These are phyloP conservation scores for Lentinula lateritia DNA, from an alignment of 768 basidiomycete genomes.

Conservation along the genomic window DNA sequence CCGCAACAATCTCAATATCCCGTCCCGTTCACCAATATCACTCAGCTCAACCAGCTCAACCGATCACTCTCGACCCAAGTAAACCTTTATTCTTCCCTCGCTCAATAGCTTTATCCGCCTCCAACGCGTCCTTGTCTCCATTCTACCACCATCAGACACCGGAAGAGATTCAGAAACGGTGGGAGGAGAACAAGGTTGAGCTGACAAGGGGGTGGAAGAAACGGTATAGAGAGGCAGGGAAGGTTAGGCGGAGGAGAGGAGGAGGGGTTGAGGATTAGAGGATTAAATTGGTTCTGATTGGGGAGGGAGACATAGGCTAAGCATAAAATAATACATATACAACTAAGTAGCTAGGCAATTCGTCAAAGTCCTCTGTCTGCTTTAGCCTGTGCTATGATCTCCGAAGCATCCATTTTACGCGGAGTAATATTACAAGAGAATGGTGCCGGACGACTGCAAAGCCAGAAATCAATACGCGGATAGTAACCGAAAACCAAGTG, in stretches of 20 bases:
- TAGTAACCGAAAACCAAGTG: not conserved
- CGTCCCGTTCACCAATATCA: conserved; percentile 7
- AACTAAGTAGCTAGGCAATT: too few species aligned
- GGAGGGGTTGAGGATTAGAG: conserved; percentile 31
- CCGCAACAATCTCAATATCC: not conserved
- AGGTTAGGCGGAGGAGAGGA: conserved; percentile 50
- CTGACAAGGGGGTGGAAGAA: conserved; percentile 77
- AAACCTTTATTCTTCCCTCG: conserved; percentile 63
- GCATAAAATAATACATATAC: too few species aligned
- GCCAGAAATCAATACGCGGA: not conserved
- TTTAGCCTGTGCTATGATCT: not conserved
- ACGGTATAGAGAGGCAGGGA: conserved; percentile 69
- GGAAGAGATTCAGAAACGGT: conserved; percentile 60
- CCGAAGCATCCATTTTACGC: not conserved
- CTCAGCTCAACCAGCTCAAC: conserved; percentile 19
- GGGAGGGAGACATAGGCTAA: conserved; percentile 12
- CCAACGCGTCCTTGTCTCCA: not conserved
- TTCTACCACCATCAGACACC: conserved; percentile 28
- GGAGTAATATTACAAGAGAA: not conserved
- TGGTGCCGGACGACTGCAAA: not conserved
- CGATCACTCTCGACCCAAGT: conserved; percentile 43
- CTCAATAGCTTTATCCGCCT: conserved; percentile 10
- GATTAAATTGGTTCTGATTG: conserved; percentile 9
- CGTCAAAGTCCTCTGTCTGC: not conserved
- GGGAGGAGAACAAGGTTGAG: conserved; percentile 66